A percentile compares a stretch with the other conserved stretches of the same genome.
Evolutionary conservation across 495 filamentous ascomycete species (phyloP).

Genomic region (Annulohypoxylon stygium): DNA sequence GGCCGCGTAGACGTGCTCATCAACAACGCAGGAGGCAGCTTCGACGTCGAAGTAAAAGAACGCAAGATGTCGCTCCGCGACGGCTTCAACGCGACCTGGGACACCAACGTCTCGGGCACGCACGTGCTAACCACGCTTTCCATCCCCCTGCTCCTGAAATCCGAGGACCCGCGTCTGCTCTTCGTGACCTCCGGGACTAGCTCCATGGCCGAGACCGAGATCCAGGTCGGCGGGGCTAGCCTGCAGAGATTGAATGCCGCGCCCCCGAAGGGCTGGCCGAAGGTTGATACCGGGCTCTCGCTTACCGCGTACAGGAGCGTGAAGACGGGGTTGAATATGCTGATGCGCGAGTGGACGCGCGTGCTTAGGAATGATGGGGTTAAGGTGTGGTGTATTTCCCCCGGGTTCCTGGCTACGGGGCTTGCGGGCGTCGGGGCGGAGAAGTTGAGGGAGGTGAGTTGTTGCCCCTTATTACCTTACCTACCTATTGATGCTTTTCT

Average conservation of each 20-base stretch:
- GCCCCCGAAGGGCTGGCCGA: slow-evolving; percentile 61
- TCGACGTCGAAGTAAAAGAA: slow-evolving; percentile 49
- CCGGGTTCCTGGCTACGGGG: slow-evolving; percentile 69
- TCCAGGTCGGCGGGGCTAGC: slow-evolving; percentile 9
- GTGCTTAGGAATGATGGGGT: slow-evolving; percentile 69
- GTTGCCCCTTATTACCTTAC: neutral
- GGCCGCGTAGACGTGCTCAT: slow-evolving; percentile 65
- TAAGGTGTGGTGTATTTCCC: slow-evolving; percentile 68
- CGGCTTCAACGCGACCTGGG: slow-evolving; percentile 63
- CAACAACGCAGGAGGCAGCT: slow-evolving; percentile 65
- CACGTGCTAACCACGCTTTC: slow-evolving; percentile 63
- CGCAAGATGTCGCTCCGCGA: slow-evolving; percentile 54
- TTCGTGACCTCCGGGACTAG: slow-evolving; percentile 66
- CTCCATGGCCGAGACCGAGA: slow-evolving; percentile 58
- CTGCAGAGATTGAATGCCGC: slow-evolving; percentile 48
- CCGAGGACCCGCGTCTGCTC: slow-evolving; percentile 60
- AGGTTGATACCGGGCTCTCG: slow-evolving; percentile 14
- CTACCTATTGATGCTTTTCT: neutral
- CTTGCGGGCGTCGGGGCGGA: slow-evolving; percentile 56
- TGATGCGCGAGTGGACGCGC: slow-evolving; percentile 71
- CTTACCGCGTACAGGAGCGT: slow-evolving; percentile 62
- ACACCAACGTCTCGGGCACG: slow-evolving; percentile 63
- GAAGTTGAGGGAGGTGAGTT: slow-evolving; percentile 52
- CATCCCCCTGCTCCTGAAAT: slow-evolving; percentile 61
- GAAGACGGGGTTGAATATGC: slow-evolving; percentile 75